Percentiles rank a stretch among this genome's conserved stretches.
Evolutionary conservation across 768 basidiomycete species (phyloP).

Genomic region (Termitomyces sp.): DNA sequence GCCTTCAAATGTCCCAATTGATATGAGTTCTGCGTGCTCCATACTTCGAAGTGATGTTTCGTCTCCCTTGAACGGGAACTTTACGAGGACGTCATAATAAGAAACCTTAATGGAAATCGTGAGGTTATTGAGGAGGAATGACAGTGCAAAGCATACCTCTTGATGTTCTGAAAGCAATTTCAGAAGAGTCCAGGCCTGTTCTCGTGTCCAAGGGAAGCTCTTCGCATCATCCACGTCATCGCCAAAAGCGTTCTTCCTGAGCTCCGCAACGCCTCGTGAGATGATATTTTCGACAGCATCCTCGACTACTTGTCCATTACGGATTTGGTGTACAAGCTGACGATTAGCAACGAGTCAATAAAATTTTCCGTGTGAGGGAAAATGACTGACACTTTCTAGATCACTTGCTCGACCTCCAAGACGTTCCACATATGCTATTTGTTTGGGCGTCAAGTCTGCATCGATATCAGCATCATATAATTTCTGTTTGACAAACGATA

Average conservation of each 20-base stretch:
- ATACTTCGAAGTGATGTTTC: constrained; percentile 77
- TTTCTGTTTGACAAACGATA: constrained; percentile 81
- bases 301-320: constrained; percentile 65
- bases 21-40: constrained; percentile 88
- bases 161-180: constrained; percentile 64
- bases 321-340: constrained; percentile 84
- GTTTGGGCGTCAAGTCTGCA: constrained; percentile 51
- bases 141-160: constrained; percentile 47
- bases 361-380: not conserved
- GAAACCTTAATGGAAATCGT: constrained; percentile 49
- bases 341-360: not conserved
- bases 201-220: constrained; percentile 74
- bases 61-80: constrained; percentile 91
- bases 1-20: constrained; percentile 78
- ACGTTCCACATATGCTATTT: constrained; percentile 60
- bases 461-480: constrained; percentile 57
- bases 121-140: not conserved
- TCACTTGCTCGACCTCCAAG: constrained; percentile 92
- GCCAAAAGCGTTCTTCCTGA: constrained; percentile 90
- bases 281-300: constrained; percentile 93
- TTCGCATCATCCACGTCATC: constrained; percentile 91
- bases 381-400: constrained; percentile 67
- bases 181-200: constrained; percentile 86
- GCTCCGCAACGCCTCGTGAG: constrained; percentile 70
- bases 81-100: constrained; percentile 78